Base-by-base conservation (phyloP, 441 rosid genomes). In the Macaranga tanarius region DNA sequence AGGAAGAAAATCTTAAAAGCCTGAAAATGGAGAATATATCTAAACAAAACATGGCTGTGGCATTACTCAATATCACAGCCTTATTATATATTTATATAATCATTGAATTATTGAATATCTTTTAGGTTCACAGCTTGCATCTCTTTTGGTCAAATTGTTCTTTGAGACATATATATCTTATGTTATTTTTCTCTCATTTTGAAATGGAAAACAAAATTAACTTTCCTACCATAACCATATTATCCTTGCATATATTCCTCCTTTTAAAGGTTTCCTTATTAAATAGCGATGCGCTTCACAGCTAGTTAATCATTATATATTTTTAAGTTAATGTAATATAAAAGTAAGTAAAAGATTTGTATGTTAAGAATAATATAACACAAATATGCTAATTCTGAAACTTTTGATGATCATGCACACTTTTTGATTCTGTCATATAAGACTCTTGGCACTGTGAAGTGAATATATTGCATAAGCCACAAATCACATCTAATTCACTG, bases 211-310 rank as follows among this genome's bases (percentile, higher is more conserved):
- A 67, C 22, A 67, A 52, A 31, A 22, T 23, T 71, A 44, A 13
- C 44, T 52, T 62, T 28, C 31, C 31, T 28, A 28, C 31, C 31
- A 28, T 28, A 28, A 28, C 31, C 31, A 28, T 28, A 28, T 28
- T 67, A 69, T 70, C 31, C 79, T 56, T 60, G 58, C 73, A 76
- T 62, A 70, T 76, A 74, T 76, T 76, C 75, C 70, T 62, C 72
- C 60, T 10, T 61, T 23, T 23, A 15, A 62, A 55, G n/a, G n/a
- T n/a, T 58, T 52, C 59, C 45, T 40, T 25, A 25, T 19, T 15
- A 67, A 31, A 42, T n/a, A 55, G 16, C 5, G 26, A 71, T 62
- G 55, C 65, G 5, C 16, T 28, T 11, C 56, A 50, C 11, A 15
- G 17, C 1, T 45, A 10, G 65, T 10, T 62, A 11, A 40, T 40